Evolutionary conservation across 768 basidiomycete genomes (phyloP), one percentile per base, ranked within the genome.

Genomic region (Lactifluus pinguis): DNA sequence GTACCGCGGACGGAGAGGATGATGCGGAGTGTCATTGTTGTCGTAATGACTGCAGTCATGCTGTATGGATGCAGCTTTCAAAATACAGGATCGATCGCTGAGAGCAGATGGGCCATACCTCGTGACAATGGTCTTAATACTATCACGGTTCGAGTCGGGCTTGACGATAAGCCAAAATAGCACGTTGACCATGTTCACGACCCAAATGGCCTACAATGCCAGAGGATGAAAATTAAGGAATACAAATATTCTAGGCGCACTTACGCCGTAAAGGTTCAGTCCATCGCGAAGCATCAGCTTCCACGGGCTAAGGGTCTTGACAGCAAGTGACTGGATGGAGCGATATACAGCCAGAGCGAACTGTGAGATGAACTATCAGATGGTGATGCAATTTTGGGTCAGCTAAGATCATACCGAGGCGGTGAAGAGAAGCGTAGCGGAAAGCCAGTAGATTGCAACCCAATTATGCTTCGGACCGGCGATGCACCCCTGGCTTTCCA

Each of bases 211-310:
- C 80, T 83, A 53, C 49, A 21, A 39, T 13, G 25, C 25, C 29
- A 8, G 47, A 32, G 41, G 30, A 25, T 45, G 25, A 62, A 50
- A 64, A 38, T 44, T 49, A 61, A 50, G 57, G 56, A 51, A 4
- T 59, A 49, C 50, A 48, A 19, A 42, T 39, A 41, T 1, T 1
- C 13, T 4, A 13, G n/a, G 47, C 15, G 29, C 13, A 44, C 81
- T 63, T 71, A 83, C 85, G 59, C 81, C 87, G 68, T 92, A 92
- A 61, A 92, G 83, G 74, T 92, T 92, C 65, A 92, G 82, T 15
- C 89, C 87, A 70, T 92, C 90, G 62, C 91, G 88, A 62, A 92
- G 86, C 89, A 92, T 92, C 66, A 92, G 78, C 69, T 91, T 89
- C 90, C 90, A 92, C 34, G 79, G 76, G 57, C 76, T 78, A 57